phyloP scores from a whole-genome alignment of 1,139 yeast genomes.

The Geotrichum restrictum region DNA sequence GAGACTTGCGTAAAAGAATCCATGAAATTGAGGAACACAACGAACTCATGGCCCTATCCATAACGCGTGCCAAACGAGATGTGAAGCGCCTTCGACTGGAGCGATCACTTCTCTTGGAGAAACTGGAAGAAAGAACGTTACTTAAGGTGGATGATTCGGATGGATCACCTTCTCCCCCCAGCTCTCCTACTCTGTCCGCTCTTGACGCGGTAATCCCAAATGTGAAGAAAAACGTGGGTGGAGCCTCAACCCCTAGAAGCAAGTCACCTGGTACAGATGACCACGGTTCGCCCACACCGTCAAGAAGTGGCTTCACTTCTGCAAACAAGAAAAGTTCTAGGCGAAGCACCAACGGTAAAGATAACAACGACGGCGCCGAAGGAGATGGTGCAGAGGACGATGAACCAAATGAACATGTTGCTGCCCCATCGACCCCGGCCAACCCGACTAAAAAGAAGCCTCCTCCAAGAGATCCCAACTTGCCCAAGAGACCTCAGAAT shows the following conservation, averaged over 20 bases:
- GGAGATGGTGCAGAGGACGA: constrained; percentile 21
- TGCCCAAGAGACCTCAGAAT: constrained; percentile 86
- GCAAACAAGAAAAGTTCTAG: constrained; percentile 4
- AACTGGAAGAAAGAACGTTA: constrained; percentile 53
- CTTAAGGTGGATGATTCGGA: constrained; percentile 33
- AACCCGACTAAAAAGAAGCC: constrained; percentile 21
- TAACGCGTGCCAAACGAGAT: constrained; percentile 71
- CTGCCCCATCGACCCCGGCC: constrained; percentile 5
- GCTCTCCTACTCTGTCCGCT: constrained; percentile 24
- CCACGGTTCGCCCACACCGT: neutral
- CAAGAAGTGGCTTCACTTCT: neutral
- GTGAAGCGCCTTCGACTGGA: constrained; percentile 79
- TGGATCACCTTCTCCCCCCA: constrained; percentile 36
- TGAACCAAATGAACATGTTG: constrained; percentile 21
- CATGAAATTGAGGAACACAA: constrained; percentile 74
- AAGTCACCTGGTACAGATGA: constrained; percentile 1
- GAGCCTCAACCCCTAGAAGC: neutral
- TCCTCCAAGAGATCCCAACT: constrained; percentile 66
- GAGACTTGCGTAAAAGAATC: constrained; percentile 68
- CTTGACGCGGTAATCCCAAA: neutral
- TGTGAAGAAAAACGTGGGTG: neutral
- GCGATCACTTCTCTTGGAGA: constrained; percentile 72
- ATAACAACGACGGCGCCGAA: constrained; percentile 14
- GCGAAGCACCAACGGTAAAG: constrained; percentile 1
- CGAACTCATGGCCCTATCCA: constrained; percentile 71